phyloP scores from a whole-genome alignment of 306 rosid genomes.

The Cucurbita pepo region DNA sequence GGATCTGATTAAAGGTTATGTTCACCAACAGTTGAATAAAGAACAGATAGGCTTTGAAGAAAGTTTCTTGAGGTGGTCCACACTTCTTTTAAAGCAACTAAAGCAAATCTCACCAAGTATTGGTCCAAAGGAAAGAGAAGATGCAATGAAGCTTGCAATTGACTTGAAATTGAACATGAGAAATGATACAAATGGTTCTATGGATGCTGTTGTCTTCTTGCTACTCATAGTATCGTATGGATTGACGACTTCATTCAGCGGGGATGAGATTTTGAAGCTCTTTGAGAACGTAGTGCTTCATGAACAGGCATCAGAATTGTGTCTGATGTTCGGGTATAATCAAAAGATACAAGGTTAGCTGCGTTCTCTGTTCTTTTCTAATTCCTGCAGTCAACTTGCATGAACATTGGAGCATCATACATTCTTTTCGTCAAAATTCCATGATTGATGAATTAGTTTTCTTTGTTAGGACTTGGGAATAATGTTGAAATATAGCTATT shows the following conservation, averaged over 20 bases:
- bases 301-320: conserved; percentile 25
- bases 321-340: conserved; percentile 20
- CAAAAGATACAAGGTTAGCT: conserved; percentile 34
- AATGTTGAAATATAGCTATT: too few species aligned
- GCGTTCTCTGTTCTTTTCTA: background rate
- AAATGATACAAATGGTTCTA: conserved; percentile 11
- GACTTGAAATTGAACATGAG: conserved; percentile 23
- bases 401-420: background rate
- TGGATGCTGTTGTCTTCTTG: conserved; percentile 34
- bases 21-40: conserved; percentile 9
- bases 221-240: conserved; percentile 27
- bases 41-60: conserved; percentile 4
- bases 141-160: conserved; percentile 34
- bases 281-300: conserved; percentile 22
- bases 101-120: conserved; percentile 23
- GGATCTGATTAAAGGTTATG: conserved; percentile 20
- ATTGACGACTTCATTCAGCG: conserved; percentile 19
- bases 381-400: background rate
- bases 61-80: conserved; percentile 7
- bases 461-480: background rate
- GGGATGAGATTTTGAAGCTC: conserved; percentile 31
- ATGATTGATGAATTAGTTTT: background rate
- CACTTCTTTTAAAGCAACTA: conserved; percentile 20
- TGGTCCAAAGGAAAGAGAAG: conserved; percentile 19
- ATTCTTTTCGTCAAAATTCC: background rate